phyloP scores from a whole-genome alignment of 179 eudicot genomes.

The Silene coronaria region DNA sequence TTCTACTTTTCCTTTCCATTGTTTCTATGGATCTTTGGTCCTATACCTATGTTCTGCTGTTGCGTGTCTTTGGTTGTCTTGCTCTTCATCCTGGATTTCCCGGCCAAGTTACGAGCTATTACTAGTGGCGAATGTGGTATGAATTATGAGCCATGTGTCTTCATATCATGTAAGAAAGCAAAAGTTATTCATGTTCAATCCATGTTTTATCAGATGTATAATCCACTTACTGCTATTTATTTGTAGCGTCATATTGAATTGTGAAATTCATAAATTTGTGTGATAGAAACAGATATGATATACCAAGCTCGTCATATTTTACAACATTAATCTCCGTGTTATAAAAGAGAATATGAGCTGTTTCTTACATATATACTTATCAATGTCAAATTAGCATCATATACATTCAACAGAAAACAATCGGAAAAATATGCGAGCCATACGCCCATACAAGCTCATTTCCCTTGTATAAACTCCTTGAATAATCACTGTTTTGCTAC shows the following conservation, averaged over 20 bases:
- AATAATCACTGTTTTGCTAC: background rate
- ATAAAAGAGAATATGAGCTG: too few species aligned
- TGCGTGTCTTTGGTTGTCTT: constrained; percentile 46
- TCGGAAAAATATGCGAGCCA: background rate
- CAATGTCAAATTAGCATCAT: background rate
- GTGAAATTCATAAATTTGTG: too few species aligned
- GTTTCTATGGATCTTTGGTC: constrained; percentile 88
- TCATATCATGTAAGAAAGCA: background rate
- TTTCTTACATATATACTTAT: background rate
- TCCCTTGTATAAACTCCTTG: background rate
- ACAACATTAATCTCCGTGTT: too few species aligned
- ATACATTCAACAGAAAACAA: background rate
- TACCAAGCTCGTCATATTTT: background rate
- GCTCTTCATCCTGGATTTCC: constrained; percentile 69
- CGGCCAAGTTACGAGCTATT: constrained; percentile 29
- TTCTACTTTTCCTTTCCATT: constrained; percentile 86
- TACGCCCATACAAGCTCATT: background rate
- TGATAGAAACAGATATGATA: background rate
- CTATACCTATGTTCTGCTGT: constrained; percentile 74
- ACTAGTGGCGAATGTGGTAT: constrained; percentile 17
- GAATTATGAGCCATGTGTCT: background rate
- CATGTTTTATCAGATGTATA: constrained; percentile 16
- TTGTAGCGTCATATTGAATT: background rate
- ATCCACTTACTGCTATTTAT: constrained; percentile 6
- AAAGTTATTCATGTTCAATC: constrained; percentile 22